Percentiles rank a stretch among this genome's conserved stretches.
Conservation (phyloP, 768 basidiomycete species). For the Mycena polygramma region DNA sequence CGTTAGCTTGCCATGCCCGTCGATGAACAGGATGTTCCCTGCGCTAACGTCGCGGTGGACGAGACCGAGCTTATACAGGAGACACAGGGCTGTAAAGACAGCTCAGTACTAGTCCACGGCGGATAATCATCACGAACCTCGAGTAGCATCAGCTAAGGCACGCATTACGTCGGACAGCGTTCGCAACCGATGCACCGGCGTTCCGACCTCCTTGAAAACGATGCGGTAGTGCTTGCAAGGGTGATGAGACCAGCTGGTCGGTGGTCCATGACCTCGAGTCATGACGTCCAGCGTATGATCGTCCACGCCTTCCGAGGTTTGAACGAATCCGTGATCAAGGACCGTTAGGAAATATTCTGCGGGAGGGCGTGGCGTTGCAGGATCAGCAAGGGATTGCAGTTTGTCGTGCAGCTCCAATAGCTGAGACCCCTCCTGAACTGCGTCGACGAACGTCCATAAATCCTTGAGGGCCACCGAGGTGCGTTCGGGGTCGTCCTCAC, state of each 20-base stretch:
- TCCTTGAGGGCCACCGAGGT: conserved; percentile 10
- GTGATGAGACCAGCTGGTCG: not conserved
- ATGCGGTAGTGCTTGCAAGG: conserved; percentile 10
- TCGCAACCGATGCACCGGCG: not conserved
- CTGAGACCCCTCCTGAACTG: not conserved
- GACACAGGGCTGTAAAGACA: not conserved
- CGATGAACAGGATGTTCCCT: conserved; percentile 8
- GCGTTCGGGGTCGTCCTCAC: conserved; percentile 6
- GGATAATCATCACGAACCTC: not conserved
- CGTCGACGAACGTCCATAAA: conserved; percentile 3
- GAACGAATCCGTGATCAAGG: conserved; percentile 11
- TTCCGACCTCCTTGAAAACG: conserved; percentile 14
- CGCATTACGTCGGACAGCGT: not conserved
- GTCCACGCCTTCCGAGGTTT: not conserved
- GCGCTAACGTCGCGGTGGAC: conserved; percentile 7
- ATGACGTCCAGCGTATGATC: conserved; percentile 3
- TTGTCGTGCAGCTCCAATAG: not conserved
- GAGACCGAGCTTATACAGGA: conserved; percentile 6
- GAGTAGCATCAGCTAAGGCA: conserved; percentile 16
- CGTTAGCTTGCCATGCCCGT: conserved; percentile 5
- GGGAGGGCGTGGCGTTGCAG: conserved; percentile 5
- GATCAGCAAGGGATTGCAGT: not conserved
- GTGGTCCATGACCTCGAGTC: not conserved
- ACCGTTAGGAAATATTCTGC: not conserved
- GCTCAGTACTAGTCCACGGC: not conserved